Base-by-base conservation (phyloP, 2,329 filamentous ascomycete species). In the Microdochium nivale region DNA sequence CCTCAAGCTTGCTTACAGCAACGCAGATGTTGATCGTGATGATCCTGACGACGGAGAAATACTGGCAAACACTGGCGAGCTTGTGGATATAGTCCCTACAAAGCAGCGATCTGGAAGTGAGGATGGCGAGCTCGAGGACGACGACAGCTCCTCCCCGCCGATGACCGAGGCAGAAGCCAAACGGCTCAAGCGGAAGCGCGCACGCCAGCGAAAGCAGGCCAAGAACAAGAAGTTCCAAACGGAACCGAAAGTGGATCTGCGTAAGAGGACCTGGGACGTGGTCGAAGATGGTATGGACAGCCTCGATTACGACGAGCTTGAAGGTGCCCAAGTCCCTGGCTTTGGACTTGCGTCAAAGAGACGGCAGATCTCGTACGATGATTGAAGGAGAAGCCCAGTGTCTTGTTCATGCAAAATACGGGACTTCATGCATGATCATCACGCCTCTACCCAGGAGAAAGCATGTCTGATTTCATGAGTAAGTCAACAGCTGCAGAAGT, bases 251-350 rank as follows among this genome's bases (percentile, higher is more conserved):
- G 79, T 79, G 1, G 82, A 86, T 59, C 62, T 86, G 55, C 75
- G 82, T 48, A 86, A 86, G 68, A 75, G 82, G 40, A 86, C 82
- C 0, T 86, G 82, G 82, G 82, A 86, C 57, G 71, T 83, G 19
- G 82, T 86, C 7, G 83, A 83, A 52, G 70, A 72, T 48, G 82
- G 81, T 9, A 68, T 85, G 52, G 79, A 79, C 52, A 76, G 74
- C 44, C 70, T 86, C 21, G 75, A 84, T 58, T 86, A 86, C 56
- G 82, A 81, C 54, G 74, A 78, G 49, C 60, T 67, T 23, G 65
- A 66, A 19, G 49, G 55, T 16, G 52, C 47, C 8, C 53, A 60
- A 13, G 52, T 53, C 9, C 46, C 60, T 5, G 52, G 56, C 24
- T 52, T 58, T 10, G 56, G 61, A 25, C 62, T 60, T 16, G 57